These are phyloP conservation scores for Xylariaceae sp. DNA, from an alignment of 2,329 filamentous ascomycete genomes.

Conservation along the genomic window DNA sequence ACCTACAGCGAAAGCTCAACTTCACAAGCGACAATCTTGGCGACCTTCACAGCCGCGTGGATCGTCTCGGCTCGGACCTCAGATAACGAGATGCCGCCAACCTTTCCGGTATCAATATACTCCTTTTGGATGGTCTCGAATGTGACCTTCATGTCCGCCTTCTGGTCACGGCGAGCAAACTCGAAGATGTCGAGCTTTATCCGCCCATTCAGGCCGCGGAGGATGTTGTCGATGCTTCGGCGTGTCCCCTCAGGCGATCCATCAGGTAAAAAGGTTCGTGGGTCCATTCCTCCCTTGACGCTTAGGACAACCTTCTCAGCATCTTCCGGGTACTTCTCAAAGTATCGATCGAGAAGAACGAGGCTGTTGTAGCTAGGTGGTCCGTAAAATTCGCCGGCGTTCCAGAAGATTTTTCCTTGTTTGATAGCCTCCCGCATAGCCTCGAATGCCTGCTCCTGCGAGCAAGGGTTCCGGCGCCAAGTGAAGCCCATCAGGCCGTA, in stretches of 20 bases:
- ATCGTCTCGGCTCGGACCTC: conserved; percentile 40
- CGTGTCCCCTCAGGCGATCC: conserved; percentile 47
- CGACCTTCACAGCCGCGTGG: conserved; percentile 34
- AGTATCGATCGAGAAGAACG: conserved; percentile 51
- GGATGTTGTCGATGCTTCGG: conserved; percentile 46
- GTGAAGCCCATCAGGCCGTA: conserved; percentile 34
- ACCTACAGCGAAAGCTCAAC: conserved; percentile 38
- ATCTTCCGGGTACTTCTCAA: conserved; percentile 53
- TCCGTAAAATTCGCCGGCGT: conserved; percentile 55
- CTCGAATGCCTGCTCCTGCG: conserved; percentile 41
- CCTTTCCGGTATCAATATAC: conserved; percentile 39
- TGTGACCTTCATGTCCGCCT: conserved; percentile 35
- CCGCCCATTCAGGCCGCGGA: conserved; percentile 40
- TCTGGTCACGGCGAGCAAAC: conserved; percentile 47
- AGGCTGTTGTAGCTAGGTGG: conserved; percentile 47
- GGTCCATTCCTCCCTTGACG: conserved; percentile 51
- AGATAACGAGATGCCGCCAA: conserved; percentile 40
- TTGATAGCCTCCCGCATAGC: conserved; percentile 46
- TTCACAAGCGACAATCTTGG: conserved; percentile 37
- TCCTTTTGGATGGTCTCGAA: conserved; percentile 36
- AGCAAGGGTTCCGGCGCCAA: conserved; percentile 28
- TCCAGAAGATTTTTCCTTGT: conserved; percentile 44
- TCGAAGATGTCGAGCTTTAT: conserved; percentile 53
- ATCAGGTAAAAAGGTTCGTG: conserved; percentile 36
- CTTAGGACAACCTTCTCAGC: conserved; percentile 52